These are phyloP conservation scores for Acanthamoeba castellanii DNA, from an alignment of 208 protist genomes.

Conservation along the genomic window DNA sequence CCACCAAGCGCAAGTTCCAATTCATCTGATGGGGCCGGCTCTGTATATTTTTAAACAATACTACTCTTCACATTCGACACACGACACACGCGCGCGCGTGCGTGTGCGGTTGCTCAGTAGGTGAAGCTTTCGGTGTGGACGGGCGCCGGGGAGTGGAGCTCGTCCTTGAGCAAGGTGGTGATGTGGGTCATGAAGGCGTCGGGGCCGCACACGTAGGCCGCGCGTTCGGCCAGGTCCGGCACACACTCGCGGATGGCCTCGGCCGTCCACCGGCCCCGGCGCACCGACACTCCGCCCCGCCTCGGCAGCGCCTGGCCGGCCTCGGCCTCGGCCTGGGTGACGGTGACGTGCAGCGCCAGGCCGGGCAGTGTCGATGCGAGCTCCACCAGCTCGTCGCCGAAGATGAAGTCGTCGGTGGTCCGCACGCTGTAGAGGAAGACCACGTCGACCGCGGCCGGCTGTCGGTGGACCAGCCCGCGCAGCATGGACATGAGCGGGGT, in stretches of 20 bases:
- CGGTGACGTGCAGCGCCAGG: not conserved
- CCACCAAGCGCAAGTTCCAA: conserved; percentile 24
- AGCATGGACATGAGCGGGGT: conserved; percentile 70
- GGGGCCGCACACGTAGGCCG: conserved; percentile 57
- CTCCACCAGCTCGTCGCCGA: conserved; percentile 18
- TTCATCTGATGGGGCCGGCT: not conserved
- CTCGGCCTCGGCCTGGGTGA: not conserved
- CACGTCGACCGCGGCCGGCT: not conserved
- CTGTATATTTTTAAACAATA: no score
- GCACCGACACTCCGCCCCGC: not conserved
- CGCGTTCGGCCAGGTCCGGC: not conserved
- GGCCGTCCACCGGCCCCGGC: not conserved
- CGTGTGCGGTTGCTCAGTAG: conserved; percentile 4
- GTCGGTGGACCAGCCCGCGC: not conserved
- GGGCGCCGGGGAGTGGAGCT: not conserved
- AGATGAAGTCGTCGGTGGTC: conserved; percentile 19
- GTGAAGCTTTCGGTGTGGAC: conserved; percentile 40
- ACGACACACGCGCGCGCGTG: no score
- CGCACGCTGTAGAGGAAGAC: not conserved
- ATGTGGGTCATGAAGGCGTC: conserved; percentile 63
- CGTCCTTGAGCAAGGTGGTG: not conserved
- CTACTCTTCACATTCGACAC: no score
- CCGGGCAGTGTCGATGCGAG: not conserved
- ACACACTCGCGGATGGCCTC: conserved; percentile 24
- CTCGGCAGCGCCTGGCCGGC: not conserved